Conservation (phyloP, 2,329 filamentous ascomycete species). For the Hirsutella rhossiliensis region DNA sequence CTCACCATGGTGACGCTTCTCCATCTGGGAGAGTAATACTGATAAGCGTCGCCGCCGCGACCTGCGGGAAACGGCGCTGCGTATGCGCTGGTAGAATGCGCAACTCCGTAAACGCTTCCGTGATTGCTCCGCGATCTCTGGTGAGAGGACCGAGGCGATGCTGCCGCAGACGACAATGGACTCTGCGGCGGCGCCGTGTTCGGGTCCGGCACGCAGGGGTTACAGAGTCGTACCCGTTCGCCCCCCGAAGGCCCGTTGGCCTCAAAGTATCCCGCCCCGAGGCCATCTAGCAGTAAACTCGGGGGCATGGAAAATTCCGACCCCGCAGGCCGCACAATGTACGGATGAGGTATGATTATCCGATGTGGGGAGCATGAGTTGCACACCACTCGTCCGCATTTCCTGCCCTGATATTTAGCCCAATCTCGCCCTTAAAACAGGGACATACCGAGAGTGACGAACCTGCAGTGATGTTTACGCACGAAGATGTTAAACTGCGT, state of each 20-base stretch:
- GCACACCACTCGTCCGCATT: constrained; percentile 90
- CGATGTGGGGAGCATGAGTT: constrained; percentile 82
- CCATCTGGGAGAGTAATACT: constrained; percentile 17
- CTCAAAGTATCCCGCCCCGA: constrained; percentile 27
- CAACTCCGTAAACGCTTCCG: constrained; percentile 17
- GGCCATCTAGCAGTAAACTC: constrained; percentile 23
- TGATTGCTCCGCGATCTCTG: constrained; percentile 33
- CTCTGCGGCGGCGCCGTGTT: constrained; percentile 43
- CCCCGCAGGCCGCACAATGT: constrained; percentile 69
- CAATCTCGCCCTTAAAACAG: background rate
- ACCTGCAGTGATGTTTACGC: constrained; percentile 88
- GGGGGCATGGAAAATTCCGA: constrained; percentile 25
- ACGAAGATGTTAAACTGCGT: constrained; percentile 73
- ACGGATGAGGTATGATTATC: constrained; percentile 88
- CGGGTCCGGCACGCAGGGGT: constrained; percentile 50
- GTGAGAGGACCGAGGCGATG: constrained; percentile 23
- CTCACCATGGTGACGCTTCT: constrained; percentile 41
- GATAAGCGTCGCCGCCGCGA: constrained; percentile 21
- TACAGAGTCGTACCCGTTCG: constrained; percentile 47
- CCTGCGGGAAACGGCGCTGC: constrained; percentile 23
- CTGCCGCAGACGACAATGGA: constrained; percentile 18
- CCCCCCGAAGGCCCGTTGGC: constrained; percentile 37
- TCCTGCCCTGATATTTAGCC: constrained; percentile 34
- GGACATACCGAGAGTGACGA: constrained; percentile 14
- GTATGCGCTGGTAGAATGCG: constrained; percentile 18